Evolutionary conservation across 2,329 filamentous ascomycete species (phyloP).

Genomic region (Drechmeria coniospora): DNA sequence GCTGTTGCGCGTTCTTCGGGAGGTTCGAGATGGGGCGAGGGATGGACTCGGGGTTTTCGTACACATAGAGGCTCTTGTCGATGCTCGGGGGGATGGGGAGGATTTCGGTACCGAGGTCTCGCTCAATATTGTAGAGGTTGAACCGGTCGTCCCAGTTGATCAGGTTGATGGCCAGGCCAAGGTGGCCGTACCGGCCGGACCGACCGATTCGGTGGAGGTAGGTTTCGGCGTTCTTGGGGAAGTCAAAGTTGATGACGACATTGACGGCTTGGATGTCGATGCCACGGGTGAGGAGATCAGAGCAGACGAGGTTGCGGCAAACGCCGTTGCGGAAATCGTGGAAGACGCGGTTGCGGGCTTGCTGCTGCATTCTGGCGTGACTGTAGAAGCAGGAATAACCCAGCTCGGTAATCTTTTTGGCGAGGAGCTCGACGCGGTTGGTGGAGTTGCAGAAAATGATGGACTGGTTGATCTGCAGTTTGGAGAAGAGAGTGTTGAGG

Average conservation of each 20-base stretch:
- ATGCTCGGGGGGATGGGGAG: conserved; percentile 89
- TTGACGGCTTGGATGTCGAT: conserved; percentile 99
- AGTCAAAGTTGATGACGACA: conserved; percentile 99
- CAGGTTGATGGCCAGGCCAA: conserved; percentile 94
- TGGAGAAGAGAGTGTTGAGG: conserved; percentile 95
- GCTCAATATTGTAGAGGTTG: conserved; percentile 97
- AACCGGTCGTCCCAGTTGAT: conserved; percentile 99
- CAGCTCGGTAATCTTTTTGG: conserved; percentile 98
- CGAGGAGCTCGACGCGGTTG: conserved; percentile 89
- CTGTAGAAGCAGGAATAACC: conserved; percentile 99
- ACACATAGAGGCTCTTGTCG: conserved; percentile 96
- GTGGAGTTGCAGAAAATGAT: conserved; percentile 99
- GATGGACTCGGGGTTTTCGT: conserved; percentile 90
- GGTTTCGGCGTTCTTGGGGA: conserved; percentile 97
- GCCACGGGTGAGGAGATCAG: conserved; percentile 90
- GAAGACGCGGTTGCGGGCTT: conserved; percentile 94
- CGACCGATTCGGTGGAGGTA: conserved; percentile 97
- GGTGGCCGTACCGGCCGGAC: conserved; percentile 90
- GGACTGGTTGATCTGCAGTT: conserved; percentile 98
- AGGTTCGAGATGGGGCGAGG: conserved; percentile 58
- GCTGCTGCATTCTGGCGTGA: conserved; percentile 94
- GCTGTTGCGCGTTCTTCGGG: conserved; percentile 15
- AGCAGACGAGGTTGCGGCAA: conserved; percentile 95
- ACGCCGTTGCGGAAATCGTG: conserved; percentile 98
- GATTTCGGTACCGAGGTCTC: conserved; percentile 93